Conservation (phyloP, 208 protist genomes). For the Trichomonas vaginalis region DNA sequence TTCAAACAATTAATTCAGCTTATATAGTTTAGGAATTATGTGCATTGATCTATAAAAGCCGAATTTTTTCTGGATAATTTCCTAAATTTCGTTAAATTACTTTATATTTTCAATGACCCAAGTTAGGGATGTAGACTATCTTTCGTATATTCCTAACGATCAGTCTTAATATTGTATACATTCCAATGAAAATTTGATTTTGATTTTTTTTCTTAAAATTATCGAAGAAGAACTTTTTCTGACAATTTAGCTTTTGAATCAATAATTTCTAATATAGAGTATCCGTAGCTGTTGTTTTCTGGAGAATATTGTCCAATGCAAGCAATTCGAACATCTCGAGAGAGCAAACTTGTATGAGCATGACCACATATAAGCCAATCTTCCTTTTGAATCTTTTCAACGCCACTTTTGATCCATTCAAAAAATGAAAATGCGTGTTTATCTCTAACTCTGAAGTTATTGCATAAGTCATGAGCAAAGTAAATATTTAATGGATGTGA, state of each 20-base stretch:
- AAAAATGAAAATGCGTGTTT: neutral
- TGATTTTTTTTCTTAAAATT: too few species aligned
- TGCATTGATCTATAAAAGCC: too few species aligned
- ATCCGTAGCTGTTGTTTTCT: neutral
- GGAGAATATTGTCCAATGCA: neutral
- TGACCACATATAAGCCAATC: neutral
- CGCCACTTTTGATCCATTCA: neutral
- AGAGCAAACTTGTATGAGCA: neutral
- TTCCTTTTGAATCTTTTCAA: neutral
- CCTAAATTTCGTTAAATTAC: too few species aligned
- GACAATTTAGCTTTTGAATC: neutral
- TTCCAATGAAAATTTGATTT: too few species aligned
- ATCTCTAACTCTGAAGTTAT: neutral
- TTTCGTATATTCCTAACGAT: too few species aligned
- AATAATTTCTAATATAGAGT: neutral
- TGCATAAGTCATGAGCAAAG: neutral
- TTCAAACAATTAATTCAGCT: too few species aligned
- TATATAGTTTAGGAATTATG: too few species aligned
- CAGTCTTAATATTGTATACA: too few species aligned
- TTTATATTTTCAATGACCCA: too few species aligned
- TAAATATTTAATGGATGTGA: neutral
- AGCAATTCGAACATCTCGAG: neutral
- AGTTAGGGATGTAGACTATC: too few species aligned
- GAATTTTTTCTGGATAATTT: too few species aligned
- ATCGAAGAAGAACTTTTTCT: neutral